These are phyloP conservation scores for Hypomontagnella submonticulosa DNA, from an alignment of 495 filamentous ascomycete species.

Conservation along the genomic window DNA sequence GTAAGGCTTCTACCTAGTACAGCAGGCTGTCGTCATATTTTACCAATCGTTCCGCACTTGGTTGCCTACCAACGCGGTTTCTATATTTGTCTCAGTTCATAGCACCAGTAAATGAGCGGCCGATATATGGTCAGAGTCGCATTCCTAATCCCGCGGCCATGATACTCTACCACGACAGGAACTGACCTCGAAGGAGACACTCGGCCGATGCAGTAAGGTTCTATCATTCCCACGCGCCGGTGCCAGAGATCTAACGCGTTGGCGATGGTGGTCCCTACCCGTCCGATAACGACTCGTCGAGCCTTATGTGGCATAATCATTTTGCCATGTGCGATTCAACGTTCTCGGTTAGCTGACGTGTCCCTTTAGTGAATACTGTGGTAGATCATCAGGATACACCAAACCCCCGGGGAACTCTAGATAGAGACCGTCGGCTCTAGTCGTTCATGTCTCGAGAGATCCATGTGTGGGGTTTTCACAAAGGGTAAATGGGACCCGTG, in stretches of 20 bases:
- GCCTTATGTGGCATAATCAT: constrained; percentile 19
- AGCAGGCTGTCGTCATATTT: constrained; percentile 20
- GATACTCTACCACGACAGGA: constrained; percentile 17
- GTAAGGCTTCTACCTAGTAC: constrained; percentile 24
- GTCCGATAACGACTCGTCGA: constrained; percentile 2
- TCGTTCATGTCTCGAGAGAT: neutral
- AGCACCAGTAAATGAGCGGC: constrained; percentile 6
- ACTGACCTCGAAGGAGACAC: constrained; percentile 22
- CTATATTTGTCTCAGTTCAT: constrained; percentile 36
- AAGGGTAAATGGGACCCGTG: no score
- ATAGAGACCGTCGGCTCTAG: no score
- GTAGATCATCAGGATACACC: no score
- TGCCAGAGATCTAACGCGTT: constrained; percentile 46
- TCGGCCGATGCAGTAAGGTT: constrained; percentile 30
- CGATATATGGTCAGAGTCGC: constrained; percentile 30
- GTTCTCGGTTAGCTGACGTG: constrained; percentile 28
- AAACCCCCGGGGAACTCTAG: no score
- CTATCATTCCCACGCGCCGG: constrained; percentile 15
- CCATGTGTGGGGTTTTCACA: no score
- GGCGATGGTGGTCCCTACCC: neutral
- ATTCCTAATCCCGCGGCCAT: constrained; percentile 26
- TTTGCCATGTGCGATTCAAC: constrained; percentile 18
- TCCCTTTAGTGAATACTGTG: constrained; percentile 2
- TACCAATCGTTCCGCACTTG: constrained; percentile 14
- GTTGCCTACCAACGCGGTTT: constrained; percentile 24